Base-by-base conservation (phyloP, 345 rosid genomes). In the Microcos paniculata region DNA sequence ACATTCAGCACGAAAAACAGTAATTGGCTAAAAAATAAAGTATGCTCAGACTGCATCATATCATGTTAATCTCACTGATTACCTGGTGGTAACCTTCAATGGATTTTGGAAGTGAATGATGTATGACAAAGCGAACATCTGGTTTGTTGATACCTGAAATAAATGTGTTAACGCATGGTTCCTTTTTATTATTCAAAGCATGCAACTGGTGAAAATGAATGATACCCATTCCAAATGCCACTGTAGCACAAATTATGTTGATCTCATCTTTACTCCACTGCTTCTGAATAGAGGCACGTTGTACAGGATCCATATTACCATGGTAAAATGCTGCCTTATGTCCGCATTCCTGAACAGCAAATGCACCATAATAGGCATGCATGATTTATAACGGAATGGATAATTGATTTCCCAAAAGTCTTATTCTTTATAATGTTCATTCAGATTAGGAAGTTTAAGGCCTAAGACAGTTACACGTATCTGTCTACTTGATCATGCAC, bases 51-150 rank as follows among this genome's bases (percentile, higher is more conserved):
- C 31, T 30, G 53, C 64, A 7, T 33, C 18, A 24, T 51, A 43
- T 66, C 31, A 66, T 16, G 40, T 18, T 19, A 65, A 2, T 52
- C 63, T 56, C 33, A 66, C 73, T 55, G 15, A 58, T 61, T 82
- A 96, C 99, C 94, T 96, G 99, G 85, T 96, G 98, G 83, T 96
- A 96, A 79, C 99, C 99, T 88, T 96, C 99, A 77, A 96, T 92
- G 43, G 99, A 96, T 82, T 96, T 96, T 51, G 99, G 99, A 57
- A 96, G 94, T 52, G 99, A 96, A 81, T 96, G 99, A 83, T 96
- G 99, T 83, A 96, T 93, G 77, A 96, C 99, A 87, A 91, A 96
- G 79, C 99, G 97, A 33, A 96, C 99, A 80, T 96, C 99, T 61
- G 99, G 99, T 81, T 96, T 96, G 86, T 96, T 96, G 79, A 96